These are phyloP conservation scores for Plasmodium cynomolgi DNA, from an alignment of 169 alveolate species.

Conservation along the genomic window DNA sequence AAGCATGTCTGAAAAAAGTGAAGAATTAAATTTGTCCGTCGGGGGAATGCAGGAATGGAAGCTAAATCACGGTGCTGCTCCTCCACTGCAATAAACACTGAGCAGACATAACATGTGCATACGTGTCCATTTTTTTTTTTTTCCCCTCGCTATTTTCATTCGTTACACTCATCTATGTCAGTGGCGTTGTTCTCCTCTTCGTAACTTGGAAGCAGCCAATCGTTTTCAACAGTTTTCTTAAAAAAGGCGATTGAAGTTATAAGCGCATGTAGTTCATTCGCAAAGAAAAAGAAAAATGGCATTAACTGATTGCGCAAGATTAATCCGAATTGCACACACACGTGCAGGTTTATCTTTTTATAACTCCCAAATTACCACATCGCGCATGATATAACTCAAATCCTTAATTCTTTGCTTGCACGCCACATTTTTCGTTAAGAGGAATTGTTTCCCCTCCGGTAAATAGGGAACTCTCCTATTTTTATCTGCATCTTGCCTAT, in stretches of 20 bases:
- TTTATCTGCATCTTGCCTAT: conserved; percentile 70
- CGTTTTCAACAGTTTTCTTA: conserved; percentile 61
- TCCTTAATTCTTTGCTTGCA: conserved; percentile 76
- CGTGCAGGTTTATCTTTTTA: not conserved
- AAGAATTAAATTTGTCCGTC: not conserved
- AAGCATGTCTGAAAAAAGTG: conserved; percentile 18
- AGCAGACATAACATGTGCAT: not conserved
- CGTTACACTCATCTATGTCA: conserved; percentile 47
- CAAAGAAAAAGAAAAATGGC: conserved; percentile 3
- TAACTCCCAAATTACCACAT: conserved; percentile 25
- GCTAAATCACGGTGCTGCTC: not conserved
- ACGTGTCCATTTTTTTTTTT: not conserved
- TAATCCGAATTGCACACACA: not conserved
- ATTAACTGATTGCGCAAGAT: not conserved
- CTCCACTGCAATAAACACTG: not conserved
- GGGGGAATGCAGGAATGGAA: not conserved
- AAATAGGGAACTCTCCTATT: conserved; percentile 73
- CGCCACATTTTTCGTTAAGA: conserved; percentile 75
- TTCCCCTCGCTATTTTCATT: not conserved
- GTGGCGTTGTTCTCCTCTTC: conserved; percentile 66
- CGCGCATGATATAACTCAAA: conserved; percentile 42
- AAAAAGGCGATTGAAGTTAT: not conserved
- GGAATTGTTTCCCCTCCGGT: conserved; percentile 77
- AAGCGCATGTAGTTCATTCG: not conserved
- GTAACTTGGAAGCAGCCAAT: conserved; percentile 58